phyloP scores from a whole-genome alignment of 192 early-diverging fungal species.

The Coemansia sp. region DNA sequence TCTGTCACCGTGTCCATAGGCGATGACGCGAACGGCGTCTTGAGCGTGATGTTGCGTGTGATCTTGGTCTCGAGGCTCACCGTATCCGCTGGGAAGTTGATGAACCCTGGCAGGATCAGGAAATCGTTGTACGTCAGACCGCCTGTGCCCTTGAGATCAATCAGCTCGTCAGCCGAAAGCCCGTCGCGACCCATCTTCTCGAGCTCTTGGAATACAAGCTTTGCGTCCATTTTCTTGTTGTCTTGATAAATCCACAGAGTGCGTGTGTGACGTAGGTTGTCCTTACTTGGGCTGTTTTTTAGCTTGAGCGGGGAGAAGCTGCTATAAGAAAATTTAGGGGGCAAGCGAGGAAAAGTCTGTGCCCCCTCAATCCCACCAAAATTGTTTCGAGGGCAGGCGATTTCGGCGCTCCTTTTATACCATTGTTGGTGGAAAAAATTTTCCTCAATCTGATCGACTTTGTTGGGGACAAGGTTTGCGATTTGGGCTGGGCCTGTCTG shows the following conservation, averaged over 20 bases:
- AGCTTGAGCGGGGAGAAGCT: neutral
- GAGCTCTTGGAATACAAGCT: slow-evolving; percentile 45
- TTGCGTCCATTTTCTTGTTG: slow-evolving; percentile 29
- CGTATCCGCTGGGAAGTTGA: slow-evolving; percentile 85
- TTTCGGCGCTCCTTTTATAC: neutral
- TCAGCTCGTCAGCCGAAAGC: slow-evolving; percentile 76
- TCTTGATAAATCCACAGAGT: neutral
- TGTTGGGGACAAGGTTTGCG: neutral
- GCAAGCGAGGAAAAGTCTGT: slow-evolving; percentile 39
- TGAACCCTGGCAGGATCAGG: slow-evolving; percentile 92
- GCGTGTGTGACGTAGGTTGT: neutral
- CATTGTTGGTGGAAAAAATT: neutral
- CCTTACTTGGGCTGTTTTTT: neutral
- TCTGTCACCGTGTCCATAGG: slow-evolving; percentile 99
- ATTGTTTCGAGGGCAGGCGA: neutral
- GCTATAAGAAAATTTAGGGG: slow-evolving; percentile 12
- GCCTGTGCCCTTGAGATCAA: slow-evolving; percentile 76
- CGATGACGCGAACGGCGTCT: slow-evolving; percentile 90
- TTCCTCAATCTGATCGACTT: neutral
- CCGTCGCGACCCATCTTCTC: slow-evolving; percentile 69
- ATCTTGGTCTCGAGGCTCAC: slow-evolving; percentile 82
- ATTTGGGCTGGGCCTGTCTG: neutral
- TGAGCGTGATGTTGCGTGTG: slow-evolving; percentile 87
- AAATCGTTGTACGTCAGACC: slow-evolving; percentile 99
- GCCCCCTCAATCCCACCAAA: slow-evolving; percentile 31